Base-by-base conservation (phyloP, 805 yeast genomes). In the Scheffersomyces coipomensis region DNA sequence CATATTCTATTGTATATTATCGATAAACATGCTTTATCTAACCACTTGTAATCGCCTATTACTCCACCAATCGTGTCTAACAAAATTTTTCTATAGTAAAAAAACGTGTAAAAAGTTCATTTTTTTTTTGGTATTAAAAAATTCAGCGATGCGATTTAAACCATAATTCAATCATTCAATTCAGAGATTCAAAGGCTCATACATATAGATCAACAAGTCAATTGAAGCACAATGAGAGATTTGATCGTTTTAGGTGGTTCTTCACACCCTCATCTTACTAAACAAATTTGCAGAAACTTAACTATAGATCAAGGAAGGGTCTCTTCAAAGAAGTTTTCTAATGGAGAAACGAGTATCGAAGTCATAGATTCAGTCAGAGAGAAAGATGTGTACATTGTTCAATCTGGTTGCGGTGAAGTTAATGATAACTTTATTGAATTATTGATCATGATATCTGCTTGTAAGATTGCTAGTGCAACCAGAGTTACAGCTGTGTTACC, bases 401-500 rank as follows among this genome's bases (percentile, higher is more conserved):
- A 89, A 62, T 75, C 83, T 29, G 95, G 95, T 7, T 83, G 90
- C 51, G 96, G 95, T 8, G 79, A 83, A 52, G 96, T 88, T 32
- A 90, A 89, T 58, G 96, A 89, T 61, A 81, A 79, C 51, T 83
- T 89, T 49, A 77, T 90, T 61, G 96, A 89, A 63, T 67, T 90
- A 35, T 64, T 89, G 51, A 83, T 89, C 48, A 78, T 87, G 73
- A 79, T 89, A 21, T 82, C 90, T n/a, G 97, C 97, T 2, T 88
- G 96, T 64, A 90, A 90, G 53, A 83, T 88, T 34, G 95, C 97
- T 2, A 82, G 91, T 42, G 96, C 97, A 11, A 79, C 78, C 42
- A 74, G 91, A 42, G 95, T 89, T 32, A 88, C 96, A 2, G 96
- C 91, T 0, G 96, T 89, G 22, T 71, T 87, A 61, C 99, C 99